Evolutionary conservation across 2,329 filamentous ascomycete species (phyloP).

Genomic region (Xenosphaeropsis pyriputrescens): DNA sequence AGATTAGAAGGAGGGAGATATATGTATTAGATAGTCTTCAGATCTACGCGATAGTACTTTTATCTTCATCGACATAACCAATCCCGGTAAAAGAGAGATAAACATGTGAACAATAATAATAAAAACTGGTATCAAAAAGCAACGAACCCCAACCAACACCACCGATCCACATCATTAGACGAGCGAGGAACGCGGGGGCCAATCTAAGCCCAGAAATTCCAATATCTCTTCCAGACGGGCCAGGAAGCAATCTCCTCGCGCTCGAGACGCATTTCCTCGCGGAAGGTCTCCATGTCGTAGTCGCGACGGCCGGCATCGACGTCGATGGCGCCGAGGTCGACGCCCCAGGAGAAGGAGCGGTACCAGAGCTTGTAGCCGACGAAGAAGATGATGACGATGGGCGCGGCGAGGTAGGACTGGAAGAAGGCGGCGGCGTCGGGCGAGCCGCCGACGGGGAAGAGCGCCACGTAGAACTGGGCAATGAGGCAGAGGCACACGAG

Average conservation of each 20-base stretch:
- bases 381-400: slow-evolving; percentile 42
- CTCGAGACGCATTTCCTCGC: slow-evolving; percentile 15
- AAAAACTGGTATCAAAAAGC: too few relatives aligned
- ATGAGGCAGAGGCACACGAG: slow-evolving; percentile 54
- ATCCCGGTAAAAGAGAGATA: too few relatives aligned
- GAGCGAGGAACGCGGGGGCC: too few relatives aligned
- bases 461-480: slow-evolving; percentile 29
- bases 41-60: too few relatives aligned
- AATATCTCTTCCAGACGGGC: slow-evolving; percentile 14
- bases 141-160: too few relatives aligned
- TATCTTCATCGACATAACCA: too few relatives aligned
- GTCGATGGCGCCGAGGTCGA: slow-evolving; percentile 12
- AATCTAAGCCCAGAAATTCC: background rate
- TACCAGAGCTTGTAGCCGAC: slow-evolving; percentile 48
- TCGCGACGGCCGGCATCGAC: slow-evolving; percentile 17
- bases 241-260: slow-evolving; percentile 12
- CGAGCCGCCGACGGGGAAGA: slow-evolving; percentile 30
- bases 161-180: too few relatives aligned
- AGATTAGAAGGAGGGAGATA: too few relatives aligned
- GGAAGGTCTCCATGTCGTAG: slow-evolving; percentile 14
- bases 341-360: slow-evolving; percentile 22
- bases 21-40: too few relatives aligned
- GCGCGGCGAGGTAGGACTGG: slow-evolving; percentile 37
- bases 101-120: too few relatives aligned
- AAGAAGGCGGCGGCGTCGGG: slow-evolving; percentile 39